These are phyloP conservation scores for Corchorus capsularis DNA, from an alignment of 345 rosid species.

Conservation along the genomic window DNA sequence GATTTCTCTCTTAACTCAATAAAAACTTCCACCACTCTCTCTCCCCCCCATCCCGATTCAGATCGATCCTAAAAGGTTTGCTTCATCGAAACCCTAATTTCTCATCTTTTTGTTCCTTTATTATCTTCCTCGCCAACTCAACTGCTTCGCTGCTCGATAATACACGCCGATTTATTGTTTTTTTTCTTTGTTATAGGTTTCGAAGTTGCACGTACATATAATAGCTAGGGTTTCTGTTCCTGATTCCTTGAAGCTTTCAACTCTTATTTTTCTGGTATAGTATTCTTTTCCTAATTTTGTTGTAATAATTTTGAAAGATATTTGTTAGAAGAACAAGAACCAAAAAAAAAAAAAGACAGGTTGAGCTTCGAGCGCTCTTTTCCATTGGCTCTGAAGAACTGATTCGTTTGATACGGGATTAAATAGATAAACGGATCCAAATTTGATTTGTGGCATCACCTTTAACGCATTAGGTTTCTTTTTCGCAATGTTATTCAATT, in stretches of 20 bases:
- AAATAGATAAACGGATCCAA: not conserved
- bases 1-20: not conserved
- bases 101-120: not conserved
- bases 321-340: not conserved
- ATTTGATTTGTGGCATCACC: not conserved
- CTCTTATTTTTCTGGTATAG: not conserved
- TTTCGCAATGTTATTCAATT: constrained; percentile 2
- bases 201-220: not conserved
- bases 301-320: not conserved
- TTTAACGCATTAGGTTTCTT: not conserved
- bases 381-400: not conserved
- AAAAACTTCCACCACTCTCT: not conserved
- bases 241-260: not conserved
- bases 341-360: not conserved
- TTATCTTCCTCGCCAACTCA: not conserved
- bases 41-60: not conserved
- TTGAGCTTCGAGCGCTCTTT: not conserved
- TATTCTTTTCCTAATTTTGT: not conserved
- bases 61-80: constrained; percentile 3
- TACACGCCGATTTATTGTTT: not conserved
- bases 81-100: not conserved
- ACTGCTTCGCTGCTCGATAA: constrained; percentile 2
- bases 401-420: not conserved
- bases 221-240: not conserved
- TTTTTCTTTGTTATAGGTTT: not conserved